Evolutionary conservation across 2,329 filamentous ascomycete species (phyloP), one percentile per base, ranked within the genome.

Genomic region (Apiospora phragmitis): DNA sequence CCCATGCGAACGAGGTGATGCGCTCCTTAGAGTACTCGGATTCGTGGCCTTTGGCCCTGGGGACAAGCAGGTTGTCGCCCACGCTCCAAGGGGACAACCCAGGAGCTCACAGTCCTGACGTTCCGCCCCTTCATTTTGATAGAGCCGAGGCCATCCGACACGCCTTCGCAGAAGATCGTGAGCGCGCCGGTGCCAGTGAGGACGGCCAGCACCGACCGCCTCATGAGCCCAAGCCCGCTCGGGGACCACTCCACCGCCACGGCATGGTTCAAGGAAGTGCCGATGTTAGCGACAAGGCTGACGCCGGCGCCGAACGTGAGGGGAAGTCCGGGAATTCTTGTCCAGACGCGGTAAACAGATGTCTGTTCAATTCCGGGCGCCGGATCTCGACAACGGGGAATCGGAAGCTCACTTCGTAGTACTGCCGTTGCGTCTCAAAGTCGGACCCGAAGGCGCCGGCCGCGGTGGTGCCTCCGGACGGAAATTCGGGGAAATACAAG

Each of bases 201-300:
- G 4, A 86, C 85, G 18, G 81, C 83, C 43, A 90, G 79, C 6
- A 89, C 83, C 0, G 88, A 84, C 1, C 88, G 82, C 9, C 83
- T 77, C 74, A 89, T 88, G 51, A 83, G 83, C 1, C 88, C 88
- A n/a, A 90, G 77, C 1, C 86, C 87, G n/a, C 79, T 79, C 0
- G 88, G 88, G n/a, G 88, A 90, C 88, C 88, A 90, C 66, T 83
- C 85, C 26, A 90, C 73, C 11, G 81, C 79, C 18, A 89, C 83
- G 21, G 87, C 83, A 73, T 90, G 88, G 72, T 87, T 89, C 74
- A 90, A 81, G 4, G 85, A 85, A 65, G 82, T 82, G 4, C 87
- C 87, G 2, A 83, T 81, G 21, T 83, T 83, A 0, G 85, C 85
- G 47, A 88, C 82, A 1, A 81, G 73, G 3, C 84, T 84, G 5